These are phyloP conservation scores for Populus nigra DNA, from an alignment of 345 rosid species.

Conservation along the genomic window DNA sequence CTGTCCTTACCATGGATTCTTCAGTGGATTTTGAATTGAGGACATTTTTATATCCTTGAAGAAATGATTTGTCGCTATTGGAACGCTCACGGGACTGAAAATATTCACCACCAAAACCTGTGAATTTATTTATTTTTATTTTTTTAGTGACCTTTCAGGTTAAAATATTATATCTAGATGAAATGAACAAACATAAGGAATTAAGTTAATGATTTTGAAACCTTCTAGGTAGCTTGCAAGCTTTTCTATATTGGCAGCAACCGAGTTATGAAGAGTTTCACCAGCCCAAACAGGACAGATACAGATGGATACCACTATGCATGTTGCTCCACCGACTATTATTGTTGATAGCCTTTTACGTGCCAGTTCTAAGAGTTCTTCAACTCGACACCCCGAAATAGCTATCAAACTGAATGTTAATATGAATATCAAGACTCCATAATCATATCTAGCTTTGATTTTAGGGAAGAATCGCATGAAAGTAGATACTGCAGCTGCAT, in stretches of 20 bases:
- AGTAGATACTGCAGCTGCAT: constrained; percentile 32
- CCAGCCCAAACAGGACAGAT: constrained; percentile 36
- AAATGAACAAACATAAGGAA: not conserved
- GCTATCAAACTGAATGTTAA: constrained; percentile 38
- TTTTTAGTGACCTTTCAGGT: not conserved
- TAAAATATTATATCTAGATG: not conserved
- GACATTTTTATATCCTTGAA: constrained; percentile 22
- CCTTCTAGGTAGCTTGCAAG: constrained; percentile 28
- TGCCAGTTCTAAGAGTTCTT: constrained; percentile 19
- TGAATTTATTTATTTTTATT: too few relatives aligned
- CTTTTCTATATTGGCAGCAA: constrained; percentile 26
- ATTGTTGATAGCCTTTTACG: constrained; percentile 23
- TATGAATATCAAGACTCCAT: constrained; percentile 38
- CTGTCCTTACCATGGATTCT: constrained; percentile 23
- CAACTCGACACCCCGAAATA: constrained; percentile 24
- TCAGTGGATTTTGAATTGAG: constrained; percentile 30
- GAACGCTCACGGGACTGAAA: not conserved
- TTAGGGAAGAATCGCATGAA: constrained; percentile 37
- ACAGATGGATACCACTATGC: constrained; percentile 20
- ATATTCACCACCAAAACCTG: constrained; percentile 27
- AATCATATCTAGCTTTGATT: constrained; percentile 42
- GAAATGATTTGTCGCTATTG: constrained; percentile 8
- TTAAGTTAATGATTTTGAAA: not conserved
- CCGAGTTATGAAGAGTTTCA: constrained; percentile 27
- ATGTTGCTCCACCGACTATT: constrained; percentile 24